Evolutionary conservation across 1,139 yeast species (phyloP).

Genomic region (Kodamaea sp.): DNA sequence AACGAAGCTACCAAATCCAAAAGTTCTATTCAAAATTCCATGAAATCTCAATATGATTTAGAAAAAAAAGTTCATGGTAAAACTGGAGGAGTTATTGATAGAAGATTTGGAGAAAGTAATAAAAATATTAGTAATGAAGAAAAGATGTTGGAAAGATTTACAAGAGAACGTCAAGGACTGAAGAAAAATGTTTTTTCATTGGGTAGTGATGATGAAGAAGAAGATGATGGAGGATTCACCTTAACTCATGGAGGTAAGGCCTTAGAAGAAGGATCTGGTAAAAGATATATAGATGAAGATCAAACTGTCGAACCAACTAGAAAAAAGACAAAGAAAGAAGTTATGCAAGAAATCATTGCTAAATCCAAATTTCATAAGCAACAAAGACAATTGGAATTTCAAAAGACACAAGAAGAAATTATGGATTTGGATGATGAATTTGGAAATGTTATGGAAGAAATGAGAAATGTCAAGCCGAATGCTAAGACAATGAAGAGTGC

Average conservation of each 20-base stretch:
- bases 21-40: constrained; percentile 71
- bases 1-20: constrained; percentile 48
- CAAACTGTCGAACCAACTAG: constrained; percentile 37
- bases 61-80: constrained; percentile 60
- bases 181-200: constrained; percentile 62
- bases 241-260: constrained; percentile 83
- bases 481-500: constrained; percentile 28
- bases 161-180: constrained; percentile 69
- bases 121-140: constrained; percentile 74
- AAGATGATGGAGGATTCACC: constrained; percentile 38
- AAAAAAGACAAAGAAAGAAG: constrained; percentile 87
- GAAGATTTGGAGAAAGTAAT: constrained; percentile 90
- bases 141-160: constrained; percentile 91
- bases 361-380: constrained; percentile 87
- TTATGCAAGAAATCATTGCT: constrained; percentile 94
- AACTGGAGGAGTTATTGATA: constrained; percentile 76
- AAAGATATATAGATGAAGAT: constrained; percentile 36
- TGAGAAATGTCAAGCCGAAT: constrained; percentile 22
- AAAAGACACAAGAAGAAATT: constrained; percentile 65
- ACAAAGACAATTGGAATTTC: constrained; percentile 79
- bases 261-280: constrained; percentile 33
- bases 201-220: constrained; percentile 62
- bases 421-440: constrained; percentile 76
- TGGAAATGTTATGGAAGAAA: constrained; percentile 69
- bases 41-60: constrained; percentile 65